Evolutionary conservation across 768 basidiomycete genomes (phyloP), one percentile per base, ranked within the genome.

Genomic region (Phaeotremella skinneri): DNA sequence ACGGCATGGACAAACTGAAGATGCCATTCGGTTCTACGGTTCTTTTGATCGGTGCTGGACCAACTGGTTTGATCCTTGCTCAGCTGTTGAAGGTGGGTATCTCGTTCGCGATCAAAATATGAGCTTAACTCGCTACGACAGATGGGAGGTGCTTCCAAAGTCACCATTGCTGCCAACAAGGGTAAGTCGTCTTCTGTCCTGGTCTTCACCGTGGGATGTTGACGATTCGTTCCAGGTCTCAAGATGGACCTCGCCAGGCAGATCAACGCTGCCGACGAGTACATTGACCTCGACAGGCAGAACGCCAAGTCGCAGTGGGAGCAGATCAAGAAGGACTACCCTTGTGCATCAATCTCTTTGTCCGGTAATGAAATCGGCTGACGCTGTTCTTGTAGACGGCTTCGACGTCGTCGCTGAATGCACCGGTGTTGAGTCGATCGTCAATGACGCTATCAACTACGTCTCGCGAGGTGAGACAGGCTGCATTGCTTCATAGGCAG

Each of bases 361-460:
- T 9, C 41, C n/a, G 31, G 26, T 27, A 50, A 9, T 11, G 17
- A 37, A 7, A 17, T 48, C 34, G 4, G 29, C 51, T 55, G 27
- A 25, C 31, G 30, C 31, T 45, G 14, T n/a, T n/a, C n/a, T n/a
- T 39, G 4, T 34, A 69, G 72, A 90, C 71, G 91, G 91, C 2
- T 92, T 92, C 72, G 90, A 91, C 73, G 84, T 90, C n/a, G 90
- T 90, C 67, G 78, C 84, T 39, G 87, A 88, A 72, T 87, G 86
- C 45, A 88, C 87, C 0, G 91, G 91, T 30, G 86, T 88, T 29
- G 90, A 91, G 78, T 85, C 85, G 69, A 77, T 94, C 41, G 90
- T 88, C n/a, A 86, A 91, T 68, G 86, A 90, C 29, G 81, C 88
- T 59, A 91, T 93, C 80, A 85, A 91, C 79, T 91, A 90, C 70